Percentiles rank a stretch among this genome's conserved stretches.
These are phyloP conservation scores for Macadamia tetraphylla DNA, from an alignment of 164 flowering plant species.

Conservation along the genomic window DNA sequence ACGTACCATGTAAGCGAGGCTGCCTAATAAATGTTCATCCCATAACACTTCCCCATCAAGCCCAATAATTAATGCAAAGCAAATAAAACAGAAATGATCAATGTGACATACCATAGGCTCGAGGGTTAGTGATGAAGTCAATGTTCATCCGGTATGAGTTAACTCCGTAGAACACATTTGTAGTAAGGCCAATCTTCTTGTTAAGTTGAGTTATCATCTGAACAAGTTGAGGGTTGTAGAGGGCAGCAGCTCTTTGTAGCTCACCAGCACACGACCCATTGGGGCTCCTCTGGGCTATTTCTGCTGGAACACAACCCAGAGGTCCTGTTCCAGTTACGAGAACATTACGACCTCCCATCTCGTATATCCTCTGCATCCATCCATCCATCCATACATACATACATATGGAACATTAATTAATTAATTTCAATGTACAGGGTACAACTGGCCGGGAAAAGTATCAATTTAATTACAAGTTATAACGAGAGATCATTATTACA, in stretches of 20 bases:
- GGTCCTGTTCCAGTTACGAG: constrained; percentile 89
- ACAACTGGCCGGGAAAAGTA: too few relatives aligned
- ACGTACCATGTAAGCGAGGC: too few relatives aligned
- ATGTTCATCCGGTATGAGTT: constrained; percentile 38
- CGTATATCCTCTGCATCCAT: constrained; percentile 48
- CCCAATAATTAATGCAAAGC: background rate
- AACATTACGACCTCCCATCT: constrained; percentile 61
- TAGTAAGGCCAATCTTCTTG: constrained; percentile 27
- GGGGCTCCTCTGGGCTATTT: constrained; percentile 42
- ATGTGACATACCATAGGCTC: constrained; percentile 37
- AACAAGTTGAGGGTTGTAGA: constrained; percentile 56
- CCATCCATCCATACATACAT: background rate
- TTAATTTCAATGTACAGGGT: too few relatives aligned
- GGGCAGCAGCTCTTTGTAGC: constrained; percentile 41
- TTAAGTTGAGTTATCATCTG: constrained; percentile 48
- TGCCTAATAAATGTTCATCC: too few relatives aligned
- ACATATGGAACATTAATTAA: background rate
- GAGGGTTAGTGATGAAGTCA: constrained; percentile 54
- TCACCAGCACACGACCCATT: constrained; percentile 53
- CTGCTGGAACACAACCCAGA: constrained; percentile 73
- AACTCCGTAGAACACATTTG: constrained; percentile 40
- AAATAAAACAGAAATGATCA: too few relatives aligned
- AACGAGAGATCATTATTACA: too few relatives aligned
- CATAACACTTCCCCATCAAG: too few relatives aligned
- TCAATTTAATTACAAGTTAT: too few relatives aligned